Conservation (phyloP, 2,329 filamentous ascomycete species). For the Pyricularia grisea region DNA sequence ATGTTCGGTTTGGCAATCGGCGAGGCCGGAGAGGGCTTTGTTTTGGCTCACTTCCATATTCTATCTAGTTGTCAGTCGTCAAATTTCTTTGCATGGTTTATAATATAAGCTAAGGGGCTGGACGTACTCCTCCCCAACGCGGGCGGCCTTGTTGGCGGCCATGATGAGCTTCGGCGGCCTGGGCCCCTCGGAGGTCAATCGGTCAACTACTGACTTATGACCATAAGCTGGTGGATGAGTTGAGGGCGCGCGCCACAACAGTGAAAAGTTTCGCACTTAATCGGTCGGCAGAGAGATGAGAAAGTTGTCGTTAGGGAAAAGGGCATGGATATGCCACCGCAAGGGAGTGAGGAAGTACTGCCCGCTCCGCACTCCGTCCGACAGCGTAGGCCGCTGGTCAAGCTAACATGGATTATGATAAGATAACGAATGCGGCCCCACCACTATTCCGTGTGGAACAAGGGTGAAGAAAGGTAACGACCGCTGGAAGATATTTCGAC, state of each 20-base stretch:
- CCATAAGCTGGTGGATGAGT: background rate
- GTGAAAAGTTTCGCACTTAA: background rate
- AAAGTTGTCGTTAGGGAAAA: background rate
- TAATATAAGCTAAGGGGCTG: background rate
- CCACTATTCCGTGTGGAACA: background rate
- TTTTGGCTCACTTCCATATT: constrained; percentile 79
- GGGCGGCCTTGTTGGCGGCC: constrained; percentile 52
- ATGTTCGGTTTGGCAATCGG: background rate
- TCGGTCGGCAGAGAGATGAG: background rate
- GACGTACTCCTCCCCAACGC: constrained; percentile 53
- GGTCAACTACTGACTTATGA: background rate
- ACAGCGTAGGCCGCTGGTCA: background rate
- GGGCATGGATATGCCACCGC: background rate
- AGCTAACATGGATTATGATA: background rate
- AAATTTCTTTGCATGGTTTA: constrained; percentile 8
- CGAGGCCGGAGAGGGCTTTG: background rate
- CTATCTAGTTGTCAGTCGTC: constrained; percentile 35
- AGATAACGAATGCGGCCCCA: background rate
- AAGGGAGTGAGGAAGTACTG: background rate
- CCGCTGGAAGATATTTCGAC: background rate
- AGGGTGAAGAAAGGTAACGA: background rate
- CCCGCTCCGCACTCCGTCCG: background rate
- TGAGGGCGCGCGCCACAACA: background rate
- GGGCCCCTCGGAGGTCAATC: background rate
- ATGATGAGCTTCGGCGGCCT: constrained; percentile 21